phyloP scores from a whole-genome alignment of 2,329 filamentous ascomycete genomes.

The Tympanopsis confertula region DNA sequence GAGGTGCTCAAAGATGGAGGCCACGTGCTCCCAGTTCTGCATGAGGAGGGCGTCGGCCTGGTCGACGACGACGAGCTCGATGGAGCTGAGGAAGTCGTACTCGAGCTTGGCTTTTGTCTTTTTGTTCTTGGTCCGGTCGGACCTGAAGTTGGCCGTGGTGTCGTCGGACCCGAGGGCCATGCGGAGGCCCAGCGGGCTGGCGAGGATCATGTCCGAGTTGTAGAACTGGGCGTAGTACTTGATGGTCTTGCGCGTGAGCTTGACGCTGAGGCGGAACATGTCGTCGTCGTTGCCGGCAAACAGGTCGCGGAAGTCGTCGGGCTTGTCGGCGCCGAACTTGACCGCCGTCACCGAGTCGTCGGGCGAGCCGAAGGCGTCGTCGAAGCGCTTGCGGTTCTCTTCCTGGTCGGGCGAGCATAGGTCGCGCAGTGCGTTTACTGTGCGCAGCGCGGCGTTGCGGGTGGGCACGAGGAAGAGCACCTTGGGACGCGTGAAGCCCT shows the following conservation, averaged over 20 bases:
- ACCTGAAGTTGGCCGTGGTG: no score
- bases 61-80: constrained; percentile 82
- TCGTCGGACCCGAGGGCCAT: constrained; percentile 78
- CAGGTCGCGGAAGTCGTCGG: constrained; percentile 76
- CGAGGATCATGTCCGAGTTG: constrained; percentile 87
- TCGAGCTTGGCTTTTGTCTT: constrained; percentile 57
- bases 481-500: constrained; percentile 91
- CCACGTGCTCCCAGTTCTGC: constrained; percentile 97
- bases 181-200: constrained; percentile 77
- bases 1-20: constrained; percentile 81
- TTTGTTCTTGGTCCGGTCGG: no score
- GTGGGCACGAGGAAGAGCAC: constrained; percentile 85
- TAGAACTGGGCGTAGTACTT: constrained; percentile 95
- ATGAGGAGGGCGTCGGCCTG: constrained; percentile 88
- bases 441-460: constrained; percentile 69
- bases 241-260: constrained; percentile 89
- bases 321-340: constrained; percentile 61
- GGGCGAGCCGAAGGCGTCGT: constrained; percentile 51
- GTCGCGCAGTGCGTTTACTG: constrained; percentile 65
- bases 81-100: constrained; percentile 83
- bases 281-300: constrained; percentile 95
- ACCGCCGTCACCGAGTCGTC: constrained; percentile 52
- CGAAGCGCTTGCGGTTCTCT: constrained; percentile 86
- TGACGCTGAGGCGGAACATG: constrained; percentile 90
- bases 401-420: constrained; percentile 78